Percentiles rank a stretch among this genome's conserved stretches.
Conservation (phyloP, 345 rosid species). For the Acer yangbiense region DNA sequence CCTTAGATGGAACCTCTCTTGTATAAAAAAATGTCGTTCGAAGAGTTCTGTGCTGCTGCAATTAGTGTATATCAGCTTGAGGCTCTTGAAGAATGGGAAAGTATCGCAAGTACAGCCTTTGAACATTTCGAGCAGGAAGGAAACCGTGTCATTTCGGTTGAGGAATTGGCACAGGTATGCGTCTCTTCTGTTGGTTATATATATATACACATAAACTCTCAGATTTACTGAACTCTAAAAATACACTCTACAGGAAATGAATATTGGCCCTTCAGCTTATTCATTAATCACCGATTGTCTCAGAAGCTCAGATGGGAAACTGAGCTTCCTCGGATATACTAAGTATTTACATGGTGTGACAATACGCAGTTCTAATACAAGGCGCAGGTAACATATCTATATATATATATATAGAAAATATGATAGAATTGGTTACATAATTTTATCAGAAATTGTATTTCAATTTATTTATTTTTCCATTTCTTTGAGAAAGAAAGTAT, state of each 20-base stretch:
- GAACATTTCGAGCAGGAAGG: slow-evolving; percentile 87
- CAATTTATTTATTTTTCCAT: background rate
- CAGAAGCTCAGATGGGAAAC: slow-evolving; percentile 60
- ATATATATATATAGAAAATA: background rate
- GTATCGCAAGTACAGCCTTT: slow-evolving; percentile 65
- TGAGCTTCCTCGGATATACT: slow-evolving; percentile 69
- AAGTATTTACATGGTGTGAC: slow-evolving; percentile 85
- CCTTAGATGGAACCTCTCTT: slow-evolving; percentile 76
- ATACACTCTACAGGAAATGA: slow-evolving; percentile 53
- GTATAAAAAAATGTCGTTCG: slow-evolving; percentile 67
- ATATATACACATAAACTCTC: background rate
- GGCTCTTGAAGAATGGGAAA: slow-evolving; percentile 88
- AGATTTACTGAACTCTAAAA: background rate
- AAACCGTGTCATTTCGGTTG: slow-evolving; percentile 71
- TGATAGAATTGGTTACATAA: background rate
- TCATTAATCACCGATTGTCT: slow-evolving; percentile 58
- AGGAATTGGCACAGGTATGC: slow-evolving; percentile 76
- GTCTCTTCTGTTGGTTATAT: background rate
- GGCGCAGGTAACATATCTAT: slow-evolving; percentile 40
- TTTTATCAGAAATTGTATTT: background rate
- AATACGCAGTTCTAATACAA: slow-evolving; percentile 52
- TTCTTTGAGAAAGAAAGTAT: background rate
- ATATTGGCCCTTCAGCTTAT: slow-evolving; percentile 52
- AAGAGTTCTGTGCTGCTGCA: slow-evolving; percentile 95
- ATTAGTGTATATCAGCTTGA: slow-evolving; percentile 82